Conservation (phyloP, 108 stramenopile species). For the Fistulifera solaris region DNA sequence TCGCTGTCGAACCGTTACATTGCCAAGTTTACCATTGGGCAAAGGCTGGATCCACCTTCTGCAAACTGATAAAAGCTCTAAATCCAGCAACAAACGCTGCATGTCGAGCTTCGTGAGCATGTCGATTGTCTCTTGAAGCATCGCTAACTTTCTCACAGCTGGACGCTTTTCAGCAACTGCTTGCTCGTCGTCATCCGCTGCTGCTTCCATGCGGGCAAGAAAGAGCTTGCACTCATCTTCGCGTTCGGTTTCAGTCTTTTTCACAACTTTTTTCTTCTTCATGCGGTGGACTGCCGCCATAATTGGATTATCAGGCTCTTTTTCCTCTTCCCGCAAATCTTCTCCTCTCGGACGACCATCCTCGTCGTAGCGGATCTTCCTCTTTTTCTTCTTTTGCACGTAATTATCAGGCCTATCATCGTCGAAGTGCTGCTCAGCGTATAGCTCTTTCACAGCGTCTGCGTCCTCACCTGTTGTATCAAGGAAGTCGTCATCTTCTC, state of each 20-base stretch:
- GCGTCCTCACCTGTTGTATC: slow-evolving; percentile 86
- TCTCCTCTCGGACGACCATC: slow-evolving; percentile 36
- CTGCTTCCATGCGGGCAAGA: slow-evolving; percentile 61
- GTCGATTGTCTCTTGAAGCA: slow-evolving; percentile 60
- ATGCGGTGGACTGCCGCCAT: slow-evolving; percentile 68
- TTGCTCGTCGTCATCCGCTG: slow-evolving; percentile 72
- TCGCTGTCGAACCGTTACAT: slow-evolving; percentile 70
- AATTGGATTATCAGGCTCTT: slow-evolving; percentile 62
- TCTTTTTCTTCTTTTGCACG: slow-evolving; percentile 39
- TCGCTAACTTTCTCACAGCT: slow-evolving; percentile 55
- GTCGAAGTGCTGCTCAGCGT: slow-evolving; percentile 84
- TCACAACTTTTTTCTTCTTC: slow-evolving; percentile 66
- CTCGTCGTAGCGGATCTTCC: slow-evolving; percentile 7
- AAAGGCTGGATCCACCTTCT: slow-evolving; percentile 82
- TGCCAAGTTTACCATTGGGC: slow-evolving; percentile 72
- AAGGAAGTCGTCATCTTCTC: slow-evolving; percentile 85
- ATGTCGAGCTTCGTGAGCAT: slow-evolving; percentile 59
- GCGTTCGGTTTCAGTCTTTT: slow-evolving; percentile 55
- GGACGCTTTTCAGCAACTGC: slow-evolving; percentile 45
- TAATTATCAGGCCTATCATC: slow-evolving; percentile 71
- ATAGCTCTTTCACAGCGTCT: slow-evolving; percentile 74
- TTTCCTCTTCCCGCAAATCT: slow-evolving; percentile 14
- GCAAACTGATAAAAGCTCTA: slow-evolving; percentile 51
- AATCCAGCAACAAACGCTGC: slow-evolving; percentile 61
- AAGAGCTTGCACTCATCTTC: slow-evolving; percentile 68